phyloP scores from a whole-genome alignment of 169 alveolate species.

The Eimeria praecox region DNA sequence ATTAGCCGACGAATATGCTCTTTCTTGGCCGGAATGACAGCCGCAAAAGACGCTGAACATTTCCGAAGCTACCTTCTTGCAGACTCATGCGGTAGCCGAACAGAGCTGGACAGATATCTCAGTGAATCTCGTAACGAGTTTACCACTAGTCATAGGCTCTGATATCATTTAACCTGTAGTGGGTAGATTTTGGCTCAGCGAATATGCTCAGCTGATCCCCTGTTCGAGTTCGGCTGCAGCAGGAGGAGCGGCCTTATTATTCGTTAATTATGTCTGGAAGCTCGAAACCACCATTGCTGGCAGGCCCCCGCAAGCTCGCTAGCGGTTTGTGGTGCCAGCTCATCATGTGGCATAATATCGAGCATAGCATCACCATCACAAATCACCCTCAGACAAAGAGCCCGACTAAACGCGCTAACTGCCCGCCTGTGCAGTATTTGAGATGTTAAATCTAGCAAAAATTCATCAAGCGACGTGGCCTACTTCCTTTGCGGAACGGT shows the following conservation, averaged over 20 bases:
- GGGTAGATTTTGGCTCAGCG: neutral
- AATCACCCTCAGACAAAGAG: neutral
- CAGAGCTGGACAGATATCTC: too few relatives aligned
- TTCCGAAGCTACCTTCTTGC: too few relatives aligned
- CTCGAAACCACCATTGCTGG: neutral
- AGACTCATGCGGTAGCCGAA: too few relatives aligned
- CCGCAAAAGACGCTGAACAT: too few relatives aligned
- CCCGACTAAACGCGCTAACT: neutral
- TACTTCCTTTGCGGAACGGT: neutral
- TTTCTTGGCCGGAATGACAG: too few relatives aligned
- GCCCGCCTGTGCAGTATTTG: neutral
- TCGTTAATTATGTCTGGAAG: neutral
- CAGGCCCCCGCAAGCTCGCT: neutral
- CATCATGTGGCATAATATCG: neutral
- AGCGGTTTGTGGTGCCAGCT: neutral
- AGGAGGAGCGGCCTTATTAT: neutral
- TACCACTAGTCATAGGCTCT: too few relatives aligned
- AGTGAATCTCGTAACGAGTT: too few relatives aligned
- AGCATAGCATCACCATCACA: neutral
- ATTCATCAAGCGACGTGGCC: neutral
- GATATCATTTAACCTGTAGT: neutral
- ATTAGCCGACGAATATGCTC: too few relatives aligned
- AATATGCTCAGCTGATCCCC: neutral
- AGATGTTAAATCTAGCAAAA: neutral
- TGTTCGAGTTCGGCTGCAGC: neutral